Evolutionary conservation across 495 filamentous ascomycete genomes (phyloP).

Genomic region (Xylaria nigripes): DNA sequence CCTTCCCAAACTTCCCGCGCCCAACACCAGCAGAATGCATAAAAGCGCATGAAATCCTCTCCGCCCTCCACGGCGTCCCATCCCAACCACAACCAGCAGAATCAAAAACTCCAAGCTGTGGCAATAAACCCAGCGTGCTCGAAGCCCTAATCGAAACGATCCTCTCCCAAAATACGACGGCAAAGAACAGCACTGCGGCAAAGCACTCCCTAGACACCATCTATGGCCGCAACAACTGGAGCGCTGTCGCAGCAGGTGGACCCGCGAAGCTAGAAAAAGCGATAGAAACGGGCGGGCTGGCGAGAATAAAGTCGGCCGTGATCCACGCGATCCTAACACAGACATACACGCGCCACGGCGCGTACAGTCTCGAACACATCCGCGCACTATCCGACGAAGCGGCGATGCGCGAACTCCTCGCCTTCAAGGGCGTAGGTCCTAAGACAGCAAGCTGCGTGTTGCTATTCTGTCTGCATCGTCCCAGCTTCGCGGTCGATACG

Average conservation of each 20-base stretch:
- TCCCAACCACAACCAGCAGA: conserved; percentile 47
- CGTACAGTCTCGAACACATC: conserved; percentile 64
- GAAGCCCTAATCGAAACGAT: conserved; percentile 76
- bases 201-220: conserved; percentile 60
- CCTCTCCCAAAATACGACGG: conserved; percentile 65
- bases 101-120: conserved; percentile 58
- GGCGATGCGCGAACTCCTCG: conserved; percentile 62
- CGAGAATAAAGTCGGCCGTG: conserved; percentile 62
- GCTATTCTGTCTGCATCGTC: conserved; percentile 64
- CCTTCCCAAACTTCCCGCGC: conserved; percentile 59
- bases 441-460: conserved; percentile 83
- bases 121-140: conserved; percentile 75
- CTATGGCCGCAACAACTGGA: conserved; percentile 81
- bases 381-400: conserved; percentile 54
- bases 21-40: conserved; percentile 67
- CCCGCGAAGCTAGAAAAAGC: conserved; percentile 58
- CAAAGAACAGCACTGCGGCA: conserved; percentile 56
- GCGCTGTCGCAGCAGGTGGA: conserved; percentile 57
- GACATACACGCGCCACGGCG: conserved; percentile 55
- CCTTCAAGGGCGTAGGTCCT: conserved; percentile 72
- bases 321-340: conserved; percentile 66
- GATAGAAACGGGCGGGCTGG: conserved; percentile 65
- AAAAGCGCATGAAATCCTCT: conserved; percentile 57
- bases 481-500: conserved; percentile 76
- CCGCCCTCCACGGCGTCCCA: conserved; percentile 56